Conservation (phyloP, 2,329 filamentous ascomycete genomes). For the Ophiosphaerella korrae region DNA sequence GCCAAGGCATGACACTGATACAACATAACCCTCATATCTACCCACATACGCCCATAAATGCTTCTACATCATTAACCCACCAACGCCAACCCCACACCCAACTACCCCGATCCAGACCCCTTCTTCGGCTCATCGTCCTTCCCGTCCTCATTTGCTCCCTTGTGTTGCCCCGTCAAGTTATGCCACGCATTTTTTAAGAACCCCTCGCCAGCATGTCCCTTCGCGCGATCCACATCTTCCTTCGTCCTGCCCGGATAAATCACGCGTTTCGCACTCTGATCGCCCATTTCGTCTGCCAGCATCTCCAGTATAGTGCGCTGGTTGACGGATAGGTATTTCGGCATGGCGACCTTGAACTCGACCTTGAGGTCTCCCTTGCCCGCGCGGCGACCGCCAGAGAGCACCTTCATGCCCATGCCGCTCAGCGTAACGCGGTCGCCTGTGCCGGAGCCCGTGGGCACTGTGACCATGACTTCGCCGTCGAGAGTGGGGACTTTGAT, state of each 20-base stretch:
- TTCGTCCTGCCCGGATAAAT: constrained; percentile 75
- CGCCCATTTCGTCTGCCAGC: constrained; percentile 93
- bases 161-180: constrained; percentile 77
- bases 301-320: constrained; percentile 93
- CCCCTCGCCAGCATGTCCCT: constrained; percentile 75
- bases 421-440: constrained; percentile 88
- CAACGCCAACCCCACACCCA: constrained; percentile 12
- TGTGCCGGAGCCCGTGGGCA: constrained; percentile 87
- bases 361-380: constrained; percentile 83
- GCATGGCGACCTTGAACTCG: constrained; percentile 94
- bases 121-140: constrained; percentile 34
- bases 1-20: constrained; percentile 12
- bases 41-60: constrained; percentile 35
- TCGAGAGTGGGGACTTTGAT: constrained; percentile 89
- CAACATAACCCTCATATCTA: constrained; percentile 18
- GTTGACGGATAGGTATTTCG: constrained; percentile 89
- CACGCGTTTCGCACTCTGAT: constrained; percentile 86
- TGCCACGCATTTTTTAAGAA: constrained; percentile 96
- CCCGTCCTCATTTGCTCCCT: constrained; percentile 34
- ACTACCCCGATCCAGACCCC: constrained; percentile 41
- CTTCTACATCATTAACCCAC: constrained; percentile 24
- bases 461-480: constrained; percentile 86
- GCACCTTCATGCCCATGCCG: constrained; percentile 92
- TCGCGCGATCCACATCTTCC: constrained; percentile 21
- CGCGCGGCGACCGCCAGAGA: constrained; percentile 62